Evolutionary conservation across 257 asterid species (phyloP), one percentile per base, ranked within the genome.

Genomic region (Lycium ferocissimum): DNA sequence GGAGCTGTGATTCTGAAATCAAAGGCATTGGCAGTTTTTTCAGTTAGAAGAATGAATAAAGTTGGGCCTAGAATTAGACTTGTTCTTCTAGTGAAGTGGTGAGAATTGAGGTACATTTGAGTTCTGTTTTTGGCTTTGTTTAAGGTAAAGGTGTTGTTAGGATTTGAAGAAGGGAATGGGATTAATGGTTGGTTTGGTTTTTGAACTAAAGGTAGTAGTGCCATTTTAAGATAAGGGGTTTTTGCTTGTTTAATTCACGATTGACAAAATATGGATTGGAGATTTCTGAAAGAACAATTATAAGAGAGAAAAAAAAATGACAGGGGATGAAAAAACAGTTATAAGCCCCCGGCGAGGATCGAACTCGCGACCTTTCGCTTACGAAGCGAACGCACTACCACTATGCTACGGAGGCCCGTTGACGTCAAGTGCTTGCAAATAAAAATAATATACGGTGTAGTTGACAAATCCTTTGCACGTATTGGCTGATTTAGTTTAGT

Each of bases 361-460:
- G 99, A 96, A 94, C 98, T 93, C 98, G 89, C 98, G 99, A 89
- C 99, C 98, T 94, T 96, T 94, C 97, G 93, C 99, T 94, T 94
- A 94, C 98, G 98, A 96, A 96, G 99, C 95, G 98, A 96, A 96
- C 98, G 99, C 98, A 96, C 91, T 94, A 94, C 99, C 98, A 94
- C 98, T 96, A 94, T 93, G 98, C 99, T 92, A 94, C 96, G 90
- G 91, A 95, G 89, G 92, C 92, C 0, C 2, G 3, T 26, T 26
- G 17, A 17, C 17, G 0, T 0, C 1, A 0, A 0, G 0, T 37
- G 0, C 15, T 18, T 6, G 2, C 8, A 37, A 69, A 10, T 1
- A 15, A 3, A 54, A 9, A 9, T 53, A 53, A 13, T 54, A 54
- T 12, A 26, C 0, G 33, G 33, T 57, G 20, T 0, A 15, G 1